Conservation (phyloP, 108 stramenopile genomes). For the Ochromonas danica region DNA sequence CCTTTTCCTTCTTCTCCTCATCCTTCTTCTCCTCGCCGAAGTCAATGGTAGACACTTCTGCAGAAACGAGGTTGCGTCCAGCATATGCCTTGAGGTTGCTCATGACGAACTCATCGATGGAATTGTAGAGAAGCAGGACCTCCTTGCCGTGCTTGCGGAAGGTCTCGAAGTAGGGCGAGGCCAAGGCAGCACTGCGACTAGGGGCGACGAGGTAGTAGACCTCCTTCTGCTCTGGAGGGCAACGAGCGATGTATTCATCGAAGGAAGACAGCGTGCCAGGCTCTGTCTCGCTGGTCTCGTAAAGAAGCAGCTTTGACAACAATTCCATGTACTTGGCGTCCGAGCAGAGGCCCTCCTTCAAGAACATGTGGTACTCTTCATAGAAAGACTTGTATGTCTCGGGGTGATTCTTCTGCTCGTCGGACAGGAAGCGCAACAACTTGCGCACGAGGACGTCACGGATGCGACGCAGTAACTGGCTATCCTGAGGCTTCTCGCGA, state of each 20-base stretch:
- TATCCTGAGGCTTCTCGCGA: constrained; percentile 95
- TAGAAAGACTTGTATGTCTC: constrained; percentile 84
- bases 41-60: constrained; percentile 65
- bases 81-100: constrained; percentile 79
- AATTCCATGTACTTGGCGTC: constrained; percentile 70
- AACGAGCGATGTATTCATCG: constrained; percentile 89
- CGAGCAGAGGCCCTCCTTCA: constrained; percentile 94
- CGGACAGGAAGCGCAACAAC: constrained; percentile 70
- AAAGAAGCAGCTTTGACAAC: constrained; percentile 87
- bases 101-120: constrained; percentile 99
- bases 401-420: constrained; percentile 76
- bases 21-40: constrained; percentile 31
- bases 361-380: constrained; percentile 82
- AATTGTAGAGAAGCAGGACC: constrained; percentile 82
- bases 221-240: constrained; percentile 76
- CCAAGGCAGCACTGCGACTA: constrained; percentile 72
- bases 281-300: constrained; percentile 79
- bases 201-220: constrained; percentile 96
- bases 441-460: constrained; percentile 82
- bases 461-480: constrained; percentile 78
- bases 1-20: constrained; percentile 45
- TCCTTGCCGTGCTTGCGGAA: constrained; percentile 67
- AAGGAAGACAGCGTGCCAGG: constrained; percentile 74
- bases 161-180: constrained; percentile 93
- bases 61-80: constrained; percentile 78